Percentiles rank a stretch among this genome's conserved stretches.
These are phyloP conservation scores for Podila minutissima DNA, from an alignment of 192 early-diverging fungal species.

Conservation along the genomic window DNA sequence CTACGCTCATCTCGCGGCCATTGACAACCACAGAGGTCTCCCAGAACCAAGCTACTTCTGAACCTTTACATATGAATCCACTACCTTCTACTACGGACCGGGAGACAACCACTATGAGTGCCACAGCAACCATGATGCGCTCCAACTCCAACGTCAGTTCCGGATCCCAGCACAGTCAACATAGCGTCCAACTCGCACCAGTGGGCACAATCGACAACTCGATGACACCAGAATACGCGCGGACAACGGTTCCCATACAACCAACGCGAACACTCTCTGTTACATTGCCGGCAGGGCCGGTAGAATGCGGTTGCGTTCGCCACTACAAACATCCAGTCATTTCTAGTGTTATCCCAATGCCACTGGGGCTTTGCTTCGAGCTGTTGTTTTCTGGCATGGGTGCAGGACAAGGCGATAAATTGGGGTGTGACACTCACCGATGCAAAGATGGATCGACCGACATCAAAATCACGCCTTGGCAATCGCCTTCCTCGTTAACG, in stretches of 20 bases:
- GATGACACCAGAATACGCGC: not conserved
- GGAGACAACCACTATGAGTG: too few relatives aligned
- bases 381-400: slow-evolving; percentile 15
- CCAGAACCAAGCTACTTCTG: not conserved
- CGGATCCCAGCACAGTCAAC: not conserved
- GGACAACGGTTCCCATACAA: not conserved
- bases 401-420: slow-evolving; percentile 2
- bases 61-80: not conserved
- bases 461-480: slow-evolving; percentile 13
- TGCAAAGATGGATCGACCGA: slow-evolving; percentile 6
- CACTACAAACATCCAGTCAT: slow-evolving; percentile 30
- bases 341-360: slow-evolving; percentile 22
- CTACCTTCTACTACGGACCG: not conserved
- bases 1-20: slow-evolving; percentile 16
- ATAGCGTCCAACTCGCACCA: not conserved
- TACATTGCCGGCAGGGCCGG: not conserved
- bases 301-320: slow-evolving; percentile 5
- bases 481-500: not conserved
- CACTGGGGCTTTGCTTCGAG: slow-evolving; percentile 22
- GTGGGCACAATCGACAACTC: not conserved
- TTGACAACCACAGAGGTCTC: slow-evolving; percentile 34
- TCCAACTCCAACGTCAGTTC: too few relatives aligned
- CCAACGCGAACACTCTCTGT: not conserved
- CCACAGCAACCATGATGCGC: too few relatives aligned
- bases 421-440: slow-evolving; percentile 5